These are phyloP conservation scores for Cystofilobasidium bisporidii DNA, from an alignment of 768 basidiomycete genomes.

Conservation along the genomic window DNA sequence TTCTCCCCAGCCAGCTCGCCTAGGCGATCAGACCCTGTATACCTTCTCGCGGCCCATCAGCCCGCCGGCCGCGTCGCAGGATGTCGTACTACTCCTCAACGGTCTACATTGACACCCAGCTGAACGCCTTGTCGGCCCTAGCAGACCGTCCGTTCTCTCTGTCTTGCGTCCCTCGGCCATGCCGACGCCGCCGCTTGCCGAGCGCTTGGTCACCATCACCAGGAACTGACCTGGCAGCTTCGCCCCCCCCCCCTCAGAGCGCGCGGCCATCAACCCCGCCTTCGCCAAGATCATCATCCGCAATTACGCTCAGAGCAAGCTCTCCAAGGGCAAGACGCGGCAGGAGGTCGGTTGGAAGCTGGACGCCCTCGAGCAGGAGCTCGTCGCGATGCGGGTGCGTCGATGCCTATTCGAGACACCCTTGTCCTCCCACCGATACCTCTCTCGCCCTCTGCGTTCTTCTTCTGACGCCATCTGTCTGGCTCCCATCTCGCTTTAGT, in stretches of 20 bases:
- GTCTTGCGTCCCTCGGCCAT: neutral
- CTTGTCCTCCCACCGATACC: too few species aligned
- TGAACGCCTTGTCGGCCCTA: neutral
- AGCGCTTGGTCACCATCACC: neutral
- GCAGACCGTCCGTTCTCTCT: slow-evolving; percentile 17
- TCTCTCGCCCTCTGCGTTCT: neutral
- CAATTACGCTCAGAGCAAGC: slow-evolving; percentile 5
- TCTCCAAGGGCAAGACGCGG: neutral
- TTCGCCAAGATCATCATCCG: slow-evolving; percentile 12
- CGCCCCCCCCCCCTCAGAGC: neutral
- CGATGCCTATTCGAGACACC: too few species aligned
- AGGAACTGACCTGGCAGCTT: neutral
- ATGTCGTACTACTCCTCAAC: neutral
- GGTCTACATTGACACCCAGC: slow-evolving; percentile 1
- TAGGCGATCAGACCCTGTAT: too few species aligned
- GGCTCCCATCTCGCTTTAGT: neutral
- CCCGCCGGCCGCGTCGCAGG: neutral
- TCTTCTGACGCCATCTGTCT: neutral
- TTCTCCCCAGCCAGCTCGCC: too few species aligned
- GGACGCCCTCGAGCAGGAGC: slow-evolving; percentile 14
- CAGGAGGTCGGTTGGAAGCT: slow-evolving; percentile 16
- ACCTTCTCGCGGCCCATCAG: neutral
- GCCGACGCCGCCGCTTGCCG: neutral
- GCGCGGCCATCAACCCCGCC: slow-evolving; percentile 10
- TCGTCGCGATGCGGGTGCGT: slow-evolving; percentile 18